Evolutionary conservation across 176 grass and related monocot species (phyloP).

Genomic region (Carex littledalei): DNA sequence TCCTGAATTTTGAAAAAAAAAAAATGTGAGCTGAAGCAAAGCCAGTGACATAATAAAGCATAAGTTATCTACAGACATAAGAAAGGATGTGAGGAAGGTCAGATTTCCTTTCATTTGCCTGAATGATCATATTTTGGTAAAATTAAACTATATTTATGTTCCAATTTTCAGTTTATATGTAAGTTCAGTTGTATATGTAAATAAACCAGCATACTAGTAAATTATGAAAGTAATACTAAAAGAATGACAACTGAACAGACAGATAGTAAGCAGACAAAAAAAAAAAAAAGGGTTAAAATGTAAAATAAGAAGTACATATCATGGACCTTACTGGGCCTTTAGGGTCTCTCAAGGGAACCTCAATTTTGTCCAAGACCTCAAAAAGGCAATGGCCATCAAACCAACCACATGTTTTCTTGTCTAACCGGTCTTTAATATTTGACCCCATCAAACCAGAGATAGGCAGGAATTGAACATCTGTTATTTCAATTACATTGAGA

Average conservation of each 20-base stretch:
- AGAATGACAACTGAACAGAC: background rate
- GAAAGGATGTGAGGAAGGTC: background rate
- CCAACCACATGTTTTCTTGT: slow-evolving; percentile 78
- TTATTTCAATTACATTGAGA: slow-evolving; percentile 20
- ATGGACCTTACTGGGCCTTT: slow-evolving; percentile 76
- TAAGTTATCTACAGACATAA: background rate
- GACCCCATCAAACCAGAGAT: slow-evolving; percentile 77
- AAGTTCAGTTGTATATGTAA: background rate
- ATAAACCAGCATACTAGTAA: background rate
- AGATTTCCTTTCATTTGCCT: background rate
- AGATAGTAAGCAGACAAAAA: background rate
- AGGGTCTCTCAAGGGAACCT: slow-evolving; percentile 89
- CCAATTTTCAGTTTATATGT: background rate
- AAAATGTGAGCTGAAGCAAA: background rate
- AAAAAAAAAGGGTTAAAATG: background rate
- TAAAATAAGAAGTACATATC: background rate
- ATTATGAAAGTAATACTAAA: background rate
- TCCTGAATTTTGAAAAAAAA: slow-evolving; percentile 34
- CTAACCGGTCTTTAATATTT: slow-evolving; percentile 83
- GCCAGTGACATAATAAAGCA: background rate
- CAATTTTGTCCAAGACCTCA: slow-evolving; percentile 73
- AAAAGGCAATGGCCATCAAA: slow-evolving; percentile 87
- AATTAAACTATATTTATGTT: background rate
- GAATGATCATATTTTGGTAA: background rate
- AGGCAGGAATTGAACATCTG: slow-evolving; percentile 91